A percentile compares a stretch with the other conserved stretches of the same genome.
phyloP scores from a whole-genome alignment of 345 rosid genomes.

The Trapa incisa region DNA sequence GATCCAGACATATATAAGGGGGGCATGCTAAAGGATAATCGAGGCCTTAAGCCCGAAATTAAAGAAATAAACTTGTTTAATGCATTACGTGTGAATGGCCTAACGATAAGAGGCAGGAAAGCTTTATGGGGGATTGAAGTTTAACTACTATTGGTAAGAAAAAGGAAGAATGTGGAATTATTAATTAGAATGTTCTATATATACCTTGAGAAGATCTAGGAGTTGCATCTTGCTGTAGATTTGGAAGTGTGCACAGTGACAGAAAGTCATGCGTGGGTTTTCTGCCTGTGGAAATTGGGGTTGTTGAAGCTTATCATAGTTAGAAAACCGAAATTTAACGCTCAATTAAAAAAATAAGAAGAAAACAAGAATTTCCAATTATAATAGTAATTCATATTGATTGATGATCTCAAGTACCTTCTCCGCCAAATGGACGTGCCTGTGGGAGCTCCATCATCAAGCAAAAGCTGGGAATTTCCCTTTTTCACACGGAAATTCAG shows the following conservation, averaged over 20 bases:
- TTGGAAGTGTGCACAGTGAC: conserved; percentile 74
- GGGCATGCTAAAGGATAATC: no score
- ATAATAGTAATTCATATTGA: neutral
- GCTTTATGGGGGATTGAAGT: no score
- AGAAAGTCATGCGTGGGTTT: conserved; percentile 85
- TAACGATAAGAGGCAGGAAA: neutral
- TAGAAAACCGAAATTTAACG: no score
- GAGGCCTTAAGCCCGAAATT: no score
- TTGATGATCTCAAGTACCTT: conserved; percentile 35
- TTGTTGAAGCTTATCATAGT: neutral
- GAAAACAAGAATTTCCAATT: neutral
- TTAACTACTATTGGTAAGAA: neutral
- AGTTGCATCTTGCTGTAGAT: conserved; percentile 58
- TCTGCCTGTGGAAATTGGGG: conserved; percentile 39
- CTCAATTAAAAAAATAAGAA: no score
- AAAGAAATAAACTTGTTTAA: no score
- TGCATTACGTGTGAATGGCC: neutral
- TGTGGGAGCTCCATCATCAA: conserved; percentile 79
- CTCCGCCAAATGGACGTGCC: conserved; percentile 48
- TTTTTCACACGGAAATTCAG: neutral
- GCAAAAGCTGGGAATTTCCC: neutral
- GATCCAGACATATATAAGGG: no score
- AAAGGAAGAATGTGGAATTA: no score
- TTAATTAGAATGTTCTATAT: neutral
- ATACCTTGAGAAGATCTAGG: conserved; percentile 43